A percentile compares a stretch with the other conserved stretches of the same genome.
Conservation (phyloP, 2,329 filamentous ascomycete genomes). For the Fusarium sp. region DNA sequence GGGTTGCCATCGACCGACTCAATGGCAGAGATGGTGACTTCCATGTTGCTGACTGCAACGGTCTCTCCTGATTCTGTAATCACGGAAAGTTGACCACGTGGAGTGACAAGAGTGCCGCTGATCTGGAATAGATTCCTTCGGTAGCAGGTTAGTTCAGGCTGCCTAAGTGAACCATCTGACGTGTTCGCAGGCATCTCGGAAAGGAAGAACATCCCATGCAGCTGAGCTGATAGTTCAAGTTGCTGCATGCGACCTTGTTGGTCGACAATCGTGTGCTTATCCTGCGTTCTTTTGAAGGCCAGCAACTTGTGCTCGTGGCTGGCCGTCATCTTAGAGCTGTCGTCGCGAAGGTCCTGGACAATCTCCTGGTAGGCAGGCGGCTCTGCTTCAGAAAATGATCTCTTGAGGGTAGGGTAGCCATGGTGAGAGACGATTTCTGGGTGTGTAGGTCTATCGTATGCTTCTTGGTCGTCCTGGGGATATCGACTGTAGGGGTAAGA, state of each 20-base stretch:
- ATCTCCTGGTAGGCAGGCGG: conserved; percentile 69
- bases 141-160: conserved; percentile 93
- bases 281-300: conserved; percentile 66
- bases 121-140: conserved; percentile 96
- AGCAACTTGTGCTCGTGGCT: conserved; percentile 71
- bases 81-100: conserved; percentile 80
- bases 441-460: conserved; percentile 65
- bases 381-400: conserved; percentile 67
- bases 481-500: conserved; percentile 66
- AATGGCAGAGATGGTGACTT: conserved; percentile 89
- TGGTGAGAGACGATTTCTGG: conserved; percentile 61
- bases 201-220: conserved; percentile 90
- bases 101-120: conserved; percentile 86
- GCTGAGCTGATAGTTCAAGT: conserved; percentile 75
- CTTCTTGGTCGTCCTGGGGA: conserved; percentile 64
- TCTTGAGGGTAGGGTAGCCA: conserved; percentile 67
- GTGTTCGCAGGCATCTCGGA: conserved; percentile 79
- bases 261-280: conserved; percentile 71
- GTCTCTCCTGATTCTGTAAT: conserved; percentile 86
- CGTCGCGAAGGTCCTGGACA: conserved; percentile 69
- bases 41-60: conserved; percentile 82
- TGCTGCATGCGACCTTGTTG: conserved; percentile 69
- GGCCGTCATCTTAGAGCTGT: conserved; percentile 66
- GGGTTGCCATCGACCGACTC: conserved; percentile 94
- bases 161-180: conserved; percentile 67